Conservation (phyloP, 768 basidiomycete species). For the Tephrocybe rancida region DNA sequence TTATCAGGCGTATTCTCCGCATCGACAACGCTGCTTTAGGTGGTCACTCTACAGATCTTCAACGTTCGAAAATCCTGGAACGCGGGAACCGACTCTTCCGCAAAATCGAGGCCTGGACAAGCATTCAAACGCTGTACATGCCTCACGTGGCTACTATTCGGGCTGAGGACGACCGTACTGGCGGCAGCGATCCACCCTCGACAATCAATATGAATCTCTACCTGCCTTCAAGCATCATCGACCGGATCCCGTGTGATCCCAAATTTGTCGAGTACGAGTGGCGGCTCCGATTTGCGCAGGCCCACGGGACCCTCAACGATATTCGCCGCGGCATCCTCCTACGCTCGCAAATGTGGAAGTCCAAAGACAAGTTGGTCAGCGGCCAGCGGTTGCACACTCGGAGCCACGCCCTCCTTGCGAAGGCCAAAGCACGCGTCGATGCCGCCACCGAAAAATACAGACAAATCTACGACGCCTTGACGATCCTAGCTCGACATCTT, state of each 20-base stretch:
- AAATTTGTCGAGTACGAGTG: slow-evolving; percentile 25
- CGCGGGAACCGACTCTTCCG: slow-evolving; percentile 19
- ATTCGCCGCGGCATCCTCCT: slow-evolving; percentile 30
- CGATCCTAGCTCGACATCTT: not conserved
- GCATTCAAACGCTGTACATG: slow-evolving; percentile 30
- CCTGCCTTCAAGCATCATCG: not conserved
- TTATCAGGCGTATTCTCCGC: slow-evolving; percentile 16
- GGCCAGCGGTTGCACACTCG: slow-evolving; percentile 28
- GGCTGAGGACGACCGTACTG: not conserved
- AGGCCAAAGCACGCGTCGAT: not conserved
- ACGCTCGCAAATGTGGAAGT: slow-evolving; percentile 27
- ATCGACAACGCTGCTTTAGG: slow-evolving; percentile 15
- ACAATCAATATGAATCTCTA: slow-evolving; percentile 3
- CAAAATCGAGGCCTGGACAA: slow-evolving; percentile 28
- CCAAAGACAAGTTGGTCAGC: slow-evolving; percentile 26
- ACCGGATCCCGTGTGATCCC: not conserved
- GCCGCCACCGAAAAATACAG: not conserved
- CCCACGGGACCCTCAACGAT: slow-evolving; percentile 25
- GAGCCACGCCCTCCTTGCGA: slow-evolving; percentile 17
- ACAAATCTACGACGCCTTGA: not conserved
- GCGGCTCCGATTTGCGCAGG: slow-evolving; percentile 29
- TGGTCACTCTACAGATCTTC: slow-evolving; percentile 26
- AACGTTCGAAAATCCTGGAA: slow-evolving; percentile 29
- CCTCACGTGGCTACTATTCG: slow-evolving; percentile 15
- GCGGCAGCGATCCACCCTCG: not conserved